These are phyloP conservation scores for Darksidea phi DNA, from an alignment of 495 filamentous ascomycete species.

Conservation along the genomic window DNA sequence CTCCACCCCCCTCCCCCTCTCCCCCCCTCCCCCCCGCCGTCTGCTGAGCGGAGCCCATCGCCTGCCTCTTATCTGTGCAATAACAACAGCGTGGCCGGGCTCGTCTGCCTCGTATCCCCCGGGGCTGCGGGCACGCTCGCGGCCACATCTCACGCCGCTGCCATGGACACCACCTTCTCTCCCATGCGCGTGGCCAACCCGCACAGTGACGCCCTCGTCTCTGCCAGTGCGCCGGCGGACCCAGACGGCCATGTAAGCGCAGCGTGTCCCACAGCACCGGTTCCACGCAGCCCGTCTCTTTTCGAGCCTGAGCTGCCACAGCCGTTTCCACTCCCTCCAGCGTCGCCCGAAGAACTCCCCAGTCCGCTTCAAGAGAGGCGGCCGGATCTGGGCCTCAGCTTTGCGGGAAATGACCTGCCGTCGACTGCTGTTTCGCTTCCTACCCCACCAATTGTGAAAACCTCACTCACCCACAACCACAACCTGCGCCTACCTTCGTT, in stretches of 20 bases:
- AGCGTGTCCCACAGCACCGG: slow-evolving; percentile 17
- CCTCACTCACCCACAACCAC: too few species aligned
- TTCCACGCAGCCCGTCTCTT: slow-evolving; percentile 14
- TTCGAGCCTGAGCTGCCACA: slow-evolving; percentile 16
- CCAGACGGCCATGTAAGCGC: slow-evolving; percentile 5
- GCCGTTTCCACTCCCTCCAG: slow-evolving; percentile 19
- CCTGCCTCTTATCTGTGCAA: not conserved
- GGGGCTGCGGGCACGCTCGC: not conserved
- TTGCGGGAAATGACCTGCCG: slow-evolving; percentile 15
- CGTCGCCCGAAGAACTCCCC: not conserved
- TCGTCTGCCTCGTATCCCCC: not conserved
- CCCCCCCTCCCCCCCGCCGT: not conserved
- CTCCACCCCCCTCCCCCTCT: not conserved
- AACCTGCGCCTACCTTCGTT: slow-evolving; percentile 43
- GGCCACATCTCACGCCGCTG: not conserved
- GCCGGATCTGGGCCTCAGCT: slow-evolving; percentile 16
- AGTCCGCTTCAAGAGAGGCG: slow-evolving; percentile 21
- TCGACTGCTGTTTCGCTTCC: slow-evolving; percentile 21
- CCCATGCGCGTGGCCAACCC: not conserved
- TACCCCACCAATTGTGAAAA: slow-evolving; percentile 25
- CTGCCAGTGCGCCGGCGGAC: slow-evolving; percentile 1
- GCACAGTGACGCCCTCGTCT: not conserved
- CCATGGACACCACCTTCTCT: not conserved
- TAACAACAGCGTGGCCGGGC: not conserved
- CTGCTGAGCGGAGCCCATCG: not conserved